Conservation (phyloP, 2,329 filamentous ascomycete species). For the Simplicillium aogashimaense region DNA sequence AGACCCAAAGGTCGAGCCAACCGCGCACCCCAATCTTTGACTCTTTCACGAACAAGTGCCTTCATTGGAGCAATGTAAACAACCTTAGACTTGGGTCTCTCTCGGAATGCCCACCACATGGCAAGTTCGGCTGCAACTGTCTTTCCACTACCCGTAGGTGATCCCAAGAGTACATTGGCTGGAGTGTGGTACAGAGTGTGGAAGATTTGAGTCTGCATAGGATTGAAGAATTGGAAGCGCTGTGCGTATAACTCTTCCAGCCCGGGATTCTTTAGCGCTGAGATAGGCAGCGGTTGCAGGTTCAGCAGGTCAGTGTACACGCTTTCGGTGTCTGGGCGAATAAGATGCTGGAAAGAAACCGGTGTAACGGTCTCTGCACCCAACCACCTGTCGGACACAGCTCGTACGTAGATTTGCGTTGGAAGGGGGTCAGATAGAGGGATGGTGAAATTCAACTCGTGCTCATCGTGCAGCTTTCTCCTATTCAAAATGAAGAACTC, state of each 20-base stretch:
- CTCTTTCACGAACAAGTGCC: slow-evolving; percentile 88
- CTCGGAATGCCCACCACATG: slow-evolving; percentile 99
- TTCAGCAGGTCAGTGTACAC: slow-evolving; percentile 92
- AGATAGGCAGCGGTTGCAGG: slow-evolving; percentile 79
- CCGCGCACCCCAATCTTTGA: slow-evolving; percentile 85
- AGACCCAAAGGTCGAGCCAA: slow-evolving; percentile 75
- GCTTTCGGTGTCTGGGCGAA: slow-evolving; percentile 93
- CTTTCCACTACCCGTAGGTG: slow-evolving; percentile 94
- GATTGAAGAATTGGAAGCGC: slow-evolving; percentile 94
- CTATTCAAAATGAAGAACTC: slow-evolving; percentile 92
- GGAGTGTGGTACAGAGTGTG: slow-evolving; percentile 90
- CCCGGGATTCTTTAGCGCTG: slow-evolving; percentile 75
- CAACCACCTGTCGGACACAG: slow-evolving; percentile 91
- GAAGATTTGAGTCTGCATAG: slow-evolving; percentile 99
- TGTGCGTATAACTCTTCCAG: slow-evolving; percentile 83
- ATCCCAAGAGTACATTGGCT: slow-evolving; percentile 87
- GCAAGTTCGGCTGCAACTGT: slow-evolving; percentile 92
- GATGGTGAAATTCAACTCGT: slow-evolving; percentile 96
- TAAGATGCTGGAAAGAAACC: slow-evolving; percentile 95
- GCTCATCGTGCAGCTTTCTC: slow-evolving; percentile 87
- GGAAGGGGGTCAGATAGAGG: slow-evolving; percentile 87
- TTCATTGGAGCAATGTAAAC: slow-evolving; percentile 99
- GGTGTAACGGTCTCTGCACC: slow-evolving; percentile 93
- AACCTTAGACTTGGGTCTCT: slow-evolving; percentile 89
- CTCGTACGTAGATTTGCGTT: slow-evolving; percentile 90